Evolutionary conservation across 495 filamentous ascomycete species (phyloP), one percentile per base, ranked within the genome.

Genomic region (Platismatia glauca): DNA sequence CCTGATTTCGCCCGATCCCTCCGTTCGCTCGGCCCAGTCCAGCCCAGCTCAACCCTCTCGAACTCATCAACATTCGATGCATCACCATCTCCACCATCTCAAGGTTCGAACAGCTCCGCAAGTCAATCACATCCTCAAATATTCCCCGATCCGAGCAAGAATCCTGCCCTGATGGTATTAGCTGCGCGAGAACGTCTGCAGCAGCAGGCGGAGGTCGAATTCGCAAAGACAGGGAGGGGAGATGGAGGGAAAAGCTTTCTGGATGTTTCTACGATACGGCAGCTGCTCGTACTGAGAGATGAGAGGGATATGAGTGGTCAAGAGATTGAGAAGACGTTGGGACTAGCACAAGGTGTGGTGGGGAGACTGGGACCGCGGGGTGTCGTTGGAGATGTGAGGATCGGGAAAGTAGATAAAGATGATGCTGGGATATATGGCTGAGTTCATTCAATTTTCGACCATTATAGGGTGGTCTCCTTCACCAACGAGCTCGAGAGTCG

Each of bases 1-100:
- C 84, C 85, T 4, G 73, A 81, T 71, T 86, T 84, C 72, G 82
- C 81, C 57, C 78, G 77, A 66, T 83, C 82, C 57, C 81, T 88
- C 61, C 81, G 80, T 68, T 72, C 73, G 46, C 77, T 90, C 65
- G 87, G 87, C 60, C 80, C 86, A 60, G 86, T 89, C 24, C 77
- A 79, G 57, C 84, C 86, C 22, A 75, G 75, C 60, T 84, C 84
- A 13, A 83, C 81, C 37, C 70, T 79, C 66, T 85, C 86, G 12
- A 73, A 77, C 66, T 77, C 80, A 38, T 84, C 81, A 61, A 79
- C 77, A 59, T 78, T 81, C 68, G 64, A 62, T 69, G 58, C 59
- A 64, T 31, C 38, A 67, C 56, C 66, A 59, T 60, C 27, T 59
- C 63, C 59, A 31, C 12, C 60, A 70, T 16, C 68, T 72, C 39